These are phyloP conservation scores for Botryosphaeria agaves DNA, from an alignment of 2,329 filamentous ascomycete genomes.

Conservation along the genomic window DNA sequence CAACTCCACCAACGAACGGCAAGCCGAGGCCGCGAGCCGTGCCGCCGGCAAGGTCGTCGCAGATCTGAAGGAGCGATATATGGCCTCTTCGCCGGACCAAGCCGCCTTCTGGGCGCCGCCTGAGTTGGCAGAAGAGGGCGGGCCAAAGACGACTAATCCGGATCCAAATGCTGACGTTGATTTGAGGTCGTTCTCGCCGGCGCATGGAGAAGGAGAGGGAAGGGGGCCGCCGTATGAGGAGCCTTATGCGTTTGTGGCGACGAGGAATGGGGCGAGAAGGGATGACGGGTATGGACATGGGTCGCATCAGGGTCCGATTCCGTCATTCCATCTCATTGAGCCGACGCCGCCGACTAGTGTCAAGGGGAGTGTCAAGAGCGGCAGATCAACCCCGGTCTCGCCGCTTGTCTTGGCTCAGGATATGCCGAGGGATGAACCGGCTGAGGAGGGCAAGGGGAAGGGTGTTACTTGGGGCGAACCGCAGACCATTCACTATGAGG, in stretches of 20 bases:
- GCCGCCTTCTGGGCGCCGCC: constrained; percentile 30
- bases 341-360: constrained; percentile 38
- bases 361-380: constrained; percentile 18
- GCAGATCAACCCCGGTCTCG: constrained; percentile 16
- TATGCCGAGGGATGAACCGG: constrained; percentile 1
- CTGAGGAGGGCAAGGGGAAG: constrained; percentile 2
- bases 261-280: constrained; percentile 24
- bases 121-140: constrained; percentile 21
- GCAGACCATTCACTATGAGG: constrained; percentile 28
- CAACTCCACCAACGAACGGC: constrained; percentile 3
- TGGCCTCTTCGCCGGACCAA: constrained; percentile 18
- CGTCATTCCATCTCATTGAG: constrained; percentile 36
- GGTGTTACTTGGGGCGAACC: constrained; percentile 31
- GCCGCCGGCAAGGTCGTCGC: constrained; percentile 23
- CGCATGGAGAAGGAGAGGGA: background rate
- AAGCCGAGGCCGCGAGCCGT: constrained; percentile 11
- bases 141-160: constrained; percentile 17
- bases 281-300: too few species aligned
- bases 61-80: constrained; percentile 25
- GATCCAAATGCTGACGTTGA: constrained; percentile 25
- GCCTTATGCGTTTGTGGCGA: constrained; percentile 17
- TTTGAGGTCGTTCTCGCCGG: constrained; percentile 19
- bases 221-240: constrained; percentile 17
- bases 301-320: constrained; percentile 20
- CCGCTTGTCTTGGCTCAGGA: constrained; percentile 9